Base-by-base conservation (phyloP, 306 rosid species). In the Pyrus communis region DNA sequence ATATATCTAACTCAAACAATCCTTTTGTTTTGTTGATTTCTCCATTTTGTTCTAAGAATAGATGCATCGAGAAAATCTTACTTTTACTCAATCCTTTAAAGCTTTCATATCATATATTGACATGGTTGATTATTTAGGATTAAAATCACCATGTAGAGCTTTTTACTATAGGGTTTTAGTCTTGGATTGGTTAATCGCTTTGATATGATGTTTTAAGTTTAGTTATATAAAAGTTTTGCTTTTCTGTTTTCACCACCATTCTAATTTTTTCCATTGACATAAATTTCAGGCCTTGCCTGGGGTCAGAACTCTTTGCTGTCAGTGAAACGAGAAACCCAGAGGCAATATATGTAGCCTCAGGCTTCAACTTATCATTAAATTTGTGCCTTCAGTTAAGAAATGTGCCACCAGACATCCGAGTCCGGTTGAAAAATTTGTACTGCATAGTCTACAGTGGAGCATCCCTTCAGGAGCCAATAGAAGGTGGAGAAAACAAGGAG, bases 301-400 rank as follows among this genome's bases (percentile, higher is more conserved):
- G 92, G 27, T 72, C 85, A 1, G 88, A 89, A 78, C 83, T 88
- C 68, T 89, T 83, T 13, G 85, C 85, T 65, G 81, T 38, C 28
- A 81, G 78, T 2, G 82, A 75, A 69, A 59, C 78, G 2, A 77
- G 66, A 43, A 83, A 45, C 63, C 78, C 67, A 45, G 80, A 78
- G 57, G 80, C n/a, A 25, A 77, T 89, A 30, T 77, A 75, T 33
- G 69, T 83, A 46, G 73, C 22, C 2, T 65, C 33, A 9, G 93
- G 97, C 81, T 70, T 63, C 81, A 79, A 23, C 64, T 86, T 89
- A 54, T 85, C 91, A 30, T 70, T 86, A 67, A 80, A 85, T 81
- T 75, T 88, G 15, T 90, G 90, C 73, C 86, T 90, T 79, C 93
- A 90, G 71, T 70, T 90, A 67, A 85, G 79, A 77, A 87, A 90